These are phyloP conservation scores for Pyrus communis DNA, from an alignment of 306 rosid genomes.

Conservation along the genomic window DNA sequence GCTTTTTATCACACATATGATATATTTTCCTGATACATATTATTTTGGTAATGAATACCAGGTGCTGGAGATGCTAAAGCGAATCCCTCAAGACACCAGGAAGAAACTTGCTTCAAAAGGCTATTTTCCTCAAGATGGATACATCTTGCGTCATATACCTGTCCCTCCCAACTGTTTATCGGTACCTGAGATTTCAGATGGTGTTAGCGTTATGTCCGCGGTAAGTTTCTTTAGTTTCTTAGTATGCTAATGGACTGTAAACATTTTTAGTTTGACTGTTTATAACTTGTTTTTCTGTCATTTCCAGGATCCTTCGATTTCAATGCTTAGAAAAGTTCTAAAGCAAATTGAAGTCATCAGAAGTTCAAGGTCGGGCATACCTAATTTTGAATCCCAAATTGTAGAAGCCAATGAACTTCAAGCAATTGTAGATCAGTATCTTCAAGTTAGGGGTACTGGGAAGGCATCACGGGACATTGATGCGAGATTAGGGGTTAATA, in stretches of 20 bases:
- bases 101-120: conserved; percentile 70
- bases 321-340: conserved; percentile 70
- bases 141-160: conserved; percentile 58
- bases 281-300: neutral
- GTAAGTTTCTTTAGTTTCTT: conserved; percentile 45
- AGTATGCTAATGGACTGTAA: conserved; percentile 4
- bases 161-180: conserved; percentile 94
- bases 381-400: conserved; percentile 75
- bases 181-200: conserved; percentile 93
- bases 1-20: conserved; percentile 1
- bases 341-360: conserved; percentile 59
- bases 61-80: conserved; percentile 71
- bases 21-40: conserved; percentile 8
- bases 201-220: conserved; percentile 75
- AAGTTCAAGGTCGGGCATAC: conserved; percentile 74
- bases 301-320: conserved; percentile 75
- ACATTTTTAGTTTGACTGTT: neutral
- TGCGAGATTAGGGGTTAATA: conserved; percentile 56
- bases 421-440: conserved; percentile 56
- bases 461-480: conserved; percentile 64
- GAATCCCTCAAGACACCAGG: conserved; percentile 53
- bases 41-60: conserved; percentile 23
- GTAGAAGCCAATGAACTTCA: conserved; percentile 86
- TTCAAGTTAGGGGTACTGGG: conserved; percentile 75
- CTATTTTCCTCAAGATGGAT: conserved; percentile 88